These are phyloP conservation scores for Lactarius deliciosus DNA, from an alignment of 768 basidiomycete genomes.

Conservation along the genomic window DNA sequence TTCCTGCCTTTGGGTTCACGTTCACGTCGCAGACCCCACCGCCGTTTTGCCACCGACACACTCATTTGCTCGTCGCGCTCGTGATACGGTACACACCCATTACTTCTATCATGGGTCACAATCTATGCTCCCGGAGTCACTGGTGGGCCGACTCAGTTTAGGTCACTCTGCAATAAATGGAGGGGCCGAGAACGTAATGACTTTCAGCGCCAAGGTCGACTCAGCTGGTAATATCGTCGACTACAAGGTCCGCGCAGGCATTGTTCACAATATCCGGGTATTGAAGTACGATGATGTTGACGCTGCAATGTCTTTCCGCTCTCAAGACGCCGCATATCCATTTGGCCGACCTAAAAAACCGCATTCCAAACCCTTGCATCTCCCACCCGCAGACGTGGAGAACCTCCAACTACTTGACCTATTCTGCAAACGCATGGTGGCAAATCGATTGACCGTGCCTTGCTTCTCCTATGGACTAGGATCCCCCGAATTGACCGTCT, in stretches of 20 bases:
- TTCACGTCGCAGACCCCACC: conserved; percentile 93
- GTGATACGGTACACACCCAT: conserved; percentile 46
- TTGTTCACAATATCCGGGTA: conserved; percentile 65
- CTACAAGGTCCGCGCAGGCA: conserved; percentile 63
- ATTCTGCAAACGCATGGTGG: conserved; percentile 24
- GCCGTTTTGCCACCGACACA: conserved; percentile 72
- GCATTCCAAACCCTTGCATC: conserved; percentile 11
- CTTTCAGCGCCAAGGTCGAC: conserved; percentile 77
- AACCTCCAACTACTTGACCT: conserved; percentile 38
- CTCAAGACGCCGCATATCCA: conserved; percentile 38
- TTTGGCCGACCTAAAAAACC: conserved; percentile 40
- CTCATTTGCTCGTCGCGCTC: conserved; percentile 57
- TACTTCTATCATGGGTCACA: conserved; percentile 67
- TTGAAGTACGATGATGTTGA: conserved; percentile 73
- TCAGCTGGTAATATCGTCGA: conserved; percentile 65
- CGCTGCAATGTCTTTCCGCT: conserved; percentile 40
- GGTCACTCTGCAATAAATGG: conserved; percentile 39
- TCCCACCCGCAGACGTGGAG: conserved; percentile 24
- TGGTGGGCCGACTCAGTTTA: conserved; percentile 54
- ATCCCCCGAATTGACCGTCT: conserved; percentile 31
- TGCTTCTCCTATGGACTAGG: conserved; percentile 6
- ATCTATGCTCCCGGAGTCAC: conserved; percentile 68
- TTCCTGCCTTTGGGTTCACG: conserved; percentile 73
- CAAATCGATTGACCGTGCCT: conserved; percentile 7
- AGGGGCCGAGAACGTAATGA: conserved; percentile 57